Conservation (phyloP, 1,284 basidiomycete genomes). For the Veloboletus limbatus region DNA sequence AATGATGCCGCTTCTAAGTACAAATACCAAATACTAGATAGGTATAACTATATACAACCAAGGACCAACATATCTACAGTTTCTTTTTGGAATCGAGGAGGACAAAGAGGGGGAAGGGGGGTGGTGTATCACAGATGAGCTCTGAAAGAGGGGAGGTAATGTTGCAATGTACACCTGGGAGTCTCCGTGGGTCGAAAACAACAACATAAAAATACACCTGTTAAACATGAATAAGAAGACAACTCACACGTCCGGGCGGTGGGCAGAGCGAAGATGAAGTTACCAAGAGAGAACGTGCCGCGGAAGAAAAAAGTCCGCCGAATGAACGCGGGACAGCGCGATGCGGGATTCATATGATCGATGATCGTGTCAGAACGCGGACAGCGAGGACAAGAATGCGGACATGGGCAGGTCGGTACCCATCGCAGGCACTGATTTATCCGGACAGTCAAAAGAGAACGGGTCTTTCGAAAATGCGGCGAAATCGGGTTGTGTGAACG, state of each 20-base stretch:
- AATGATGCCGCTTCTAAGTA: slow-evolving; percentile 16
- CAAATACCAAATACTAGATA: slow-evolving; percentile 23
- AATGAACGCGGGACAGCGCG: slow-evolving; percentile 7
- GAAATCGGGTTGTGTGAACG: slow-evolving; percentile 24
- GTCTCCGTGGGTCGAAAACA: slow-evolving; percentile 13
- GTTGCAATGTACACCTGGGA: slow-evolving; percentile 33
- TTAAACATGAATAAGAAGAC: slow-evolving; percentile 1
- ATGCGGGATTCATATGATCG: too few relatives aligned
- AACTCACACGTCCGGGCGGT: slow-evolving; percentile 8
- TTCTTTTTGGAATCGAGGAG: slow-evolving; percentile 9
- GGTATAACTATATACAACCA: slow-evolving; percentile 35
- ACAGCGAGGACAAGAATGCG: slow-evolving; percentile 33
- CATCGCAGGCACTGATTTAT: slow-evolving; percentile 22
- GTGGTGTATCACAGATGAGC: slow-evolving; percentile 15
- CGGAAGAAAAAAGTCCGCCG: slow-evolving; percentile 3
- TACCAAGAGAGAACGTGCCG: slow-evolving; percentile 2
- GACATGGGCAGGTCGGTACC: slow-evolving; percentile 32
- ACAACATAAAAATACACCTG: slow-evolving; percentile 31
- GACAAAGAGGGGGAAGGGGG: slow-evolving; percentile 20
- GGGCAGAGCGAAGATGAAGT: slow-evolving; percentile 7
- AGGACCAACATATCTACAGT: slow-evolving; percentile 8
- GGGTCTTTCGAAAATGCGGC: slow-evolving; percentile 22
- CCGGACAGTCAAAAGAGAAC: slow-evolving; percentile 25
- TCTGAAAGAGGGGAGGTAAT: slow-evolving; percentile 11
- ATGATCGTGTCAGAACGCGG: slow-evolving; percentile 28